phyloP scores from a whole-genome alignment of 225 moss, liverwort and hornwort species.

The Polytrichum formosum region DNA sequence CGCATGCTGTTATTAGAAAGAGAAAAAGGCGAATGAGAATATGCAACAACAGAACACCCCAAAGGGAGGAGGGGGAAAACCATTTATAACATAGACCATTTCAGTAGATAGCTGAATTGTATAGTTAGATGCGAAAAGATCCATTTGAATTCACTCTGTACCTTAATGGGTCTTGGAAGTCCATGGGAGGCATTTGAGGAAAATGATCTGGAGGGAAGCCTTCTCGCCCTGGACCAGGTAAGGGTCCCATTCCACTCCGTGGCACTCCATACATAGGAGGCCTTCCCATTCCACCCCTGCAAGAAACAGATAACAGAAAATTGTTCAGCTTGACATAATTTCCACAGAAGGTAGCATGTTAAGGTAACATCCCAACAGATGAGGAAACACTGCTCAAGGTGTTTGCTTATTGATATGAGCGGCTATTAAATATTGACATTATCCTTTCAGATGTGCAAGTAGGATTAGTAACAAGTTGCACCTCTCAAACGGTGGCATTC shows the following conservation, averaged over 20 bases:
- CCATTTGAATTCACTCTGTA: conserved; percentile 18
- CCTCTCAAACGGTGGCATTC: conserved; percentile 82
- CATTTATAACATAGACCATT: too few species aligned
- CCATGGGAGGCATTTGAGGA: conserved; percentile 67
- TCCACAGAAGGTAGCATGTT: neutral
- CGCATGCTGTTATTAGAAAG: conserved; percentile 34
- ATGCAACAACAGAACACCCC: neutral
- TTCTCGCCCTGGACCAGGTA: conserved; percentile 57
- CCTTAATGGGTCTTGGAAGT: conserved; percentile 74
- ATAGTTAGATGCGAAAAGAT: too few species aligned
- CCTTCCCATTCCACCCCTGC: conserved; percentile 78
- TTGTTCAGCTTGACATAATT: neutral
- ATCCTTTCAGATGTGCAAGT: too few species aligned
- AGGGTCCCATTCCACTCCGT: conserved; percentile 57
- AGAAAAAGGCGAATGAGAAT: neutral
- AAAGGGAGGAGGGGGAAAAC: too few species aligned
- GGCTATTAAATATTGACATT: too few species aligned
- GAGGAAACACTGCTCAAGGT: neutral
- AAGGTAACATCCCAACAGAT: too few species aligned
- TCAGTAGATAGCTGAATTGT: too few species aligned
- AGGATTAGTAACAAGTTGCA: conserved; percentile 14
- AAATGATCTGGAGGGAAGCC: conserved; percentile 61
- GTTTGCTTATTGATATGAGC: too few species aligned
- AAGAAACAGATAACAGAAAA: conserved; percentile 8
- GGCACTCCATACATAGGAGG: conserved; percentile 83